These are phyloP conservation scores for Entamoeba histolytica DNA, from an alignment of 208 protist genomes.

Conservation along the genomic window DNA sequence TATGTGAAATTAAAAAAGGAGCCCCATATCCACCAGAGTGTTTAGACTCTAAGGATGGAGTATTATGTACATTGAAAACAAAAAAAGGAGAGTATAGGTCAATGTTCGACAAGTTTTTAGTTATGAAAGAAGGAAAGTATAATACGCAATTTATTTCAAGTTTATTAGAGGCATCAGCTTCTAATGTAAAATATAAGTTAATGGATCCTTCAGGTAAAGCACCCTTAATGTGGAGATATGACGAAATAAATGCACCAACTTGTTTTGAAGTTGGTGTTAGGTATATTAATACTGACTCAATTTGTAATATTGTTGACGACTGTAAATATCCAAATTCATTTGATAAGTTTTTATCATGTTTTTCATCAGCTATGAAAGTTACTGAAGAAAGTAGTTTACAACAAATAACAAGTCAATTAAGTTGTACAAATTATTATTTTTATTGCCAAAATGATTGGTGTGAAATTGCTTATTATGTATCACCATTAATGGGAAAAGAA, in stretches of 20 bases:
- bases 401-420: not conserved
- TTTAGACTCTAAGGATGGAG: not conserved
- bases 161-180: not conserved
- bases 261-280: not conserved
- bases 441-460: not conserved
- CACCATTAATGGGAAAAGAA: not conserved
- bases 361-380: not conserved
- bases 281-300: not conserved
- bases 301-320: not conserved
- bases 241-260: not conserved
- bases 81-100: not conserved
- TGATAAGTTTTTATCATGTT: not conserved
- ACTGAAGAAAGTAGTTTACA: not conserved
- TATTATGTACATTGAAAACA: not conserved
- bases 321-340: not conserved
- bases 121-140: not conserved
- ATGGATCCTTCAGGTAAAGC: not conserved
- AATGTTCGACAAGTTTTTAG: not conserved
- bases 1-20: not conserved
- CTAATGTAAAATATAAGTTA: not conserved
- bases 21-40: not conserved
- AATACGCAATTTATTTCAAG: not conserved
- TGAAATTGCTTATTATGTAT: not conserved
- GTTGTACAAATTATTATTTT: not conserved
- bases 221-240: not conserved